These are phyloP conservation scores for Aureobasidium sp. DNA, from an alignment of 2,329 filamentous ascomycete species.

Conservation along the genomic window DNA sequence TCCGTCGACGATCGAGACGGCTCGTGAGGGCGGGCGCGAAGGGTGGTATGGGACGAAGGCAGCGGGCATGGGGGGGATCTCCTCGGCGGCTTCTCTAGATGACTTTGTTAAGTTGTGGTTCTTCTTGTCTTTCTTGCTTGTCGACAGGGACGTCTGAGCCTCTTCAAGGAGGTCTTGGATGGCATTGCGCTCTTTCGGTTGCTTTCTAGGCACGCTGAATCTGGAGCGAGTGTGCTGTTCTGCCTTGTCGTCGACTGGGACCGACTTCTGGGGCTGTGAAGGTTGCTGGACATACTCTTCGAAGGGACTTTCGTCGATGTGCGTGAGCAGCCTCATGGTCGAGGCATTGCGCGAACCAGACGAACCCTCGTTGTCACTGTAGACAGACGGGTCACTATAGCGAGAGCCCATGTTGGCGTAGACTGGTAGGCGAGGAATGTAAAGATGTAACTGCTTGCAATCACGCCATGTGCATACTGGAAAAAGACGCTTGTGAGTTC, in stretches of 20 bases:
- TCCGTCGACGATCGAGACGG: constrained; percentile 43
- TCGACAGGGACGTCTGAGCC: constrained; percentile 5
- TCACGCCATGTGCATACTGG: neutral
- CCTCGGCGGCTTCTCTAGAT: constrained; percentile 16
- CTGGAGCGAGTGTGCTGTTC: neutral
- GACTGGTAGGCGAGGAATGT: constrained; percentile 3
- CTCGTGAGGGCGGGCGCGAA: constrained; percentile 38
- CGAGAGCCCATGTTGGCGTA: constrained; percentile 11
- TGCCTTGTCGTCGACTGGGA: constrained; percentile 2
- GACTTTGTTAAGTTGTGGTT: constrained; percentile 15
- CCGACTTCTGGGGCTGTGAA: constrained; percentile 2
- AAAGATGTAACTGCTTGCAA: neutral
- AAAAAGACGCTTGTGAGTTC: constrained; percentile 5
- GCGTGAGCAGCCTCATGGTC: constrained; percentile 44
- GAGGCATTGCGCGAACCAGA: constrained; percentile 33
- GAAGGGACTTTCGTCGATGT: constrained; percentile 35
- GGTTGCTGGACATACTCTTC: constrained; percentile 32
- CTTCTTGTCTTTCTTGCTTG: neutral
- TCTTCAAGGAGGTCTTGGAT: constrained; percentile 7
- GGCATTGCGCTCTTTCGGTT: constrained; percentile 19
- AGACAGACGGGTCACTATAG: constrained; percentile 38
- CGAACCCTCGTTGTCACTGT: constrained; percentile 31
- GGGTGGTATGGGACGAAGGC: constrained; percentile 28
- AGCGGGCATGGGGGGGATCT: constrained; percentile 14
- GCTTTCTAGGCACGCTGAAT: constrained; percentile 21